Conservation (phyloP, 2,329 filamentous ascomycete species). For the Colletotrichum melonis region DNA sequence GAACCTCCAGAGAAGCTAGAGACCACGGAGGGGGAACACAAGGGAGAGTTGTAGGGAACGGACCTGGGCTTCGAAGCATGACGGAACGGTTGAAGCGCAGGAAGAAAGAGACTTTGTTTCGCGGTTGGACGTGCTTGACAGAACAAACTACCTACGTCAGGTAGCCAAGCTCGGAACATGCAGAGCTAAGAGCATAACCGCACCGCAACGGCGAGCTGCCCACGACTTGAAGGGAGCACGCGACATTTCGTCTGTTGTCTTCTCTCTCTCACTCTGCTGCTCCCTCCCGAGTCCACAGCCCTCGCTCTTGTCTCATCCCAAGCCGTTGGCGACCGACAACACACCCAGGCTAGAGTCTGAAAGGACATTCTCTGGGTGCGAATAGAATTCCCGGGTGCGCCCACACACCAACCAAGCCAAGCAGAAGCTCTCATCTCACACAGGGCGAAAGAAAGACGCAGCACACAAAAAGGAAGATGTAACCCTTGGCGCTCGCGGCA, state of each 20-base stretch:
- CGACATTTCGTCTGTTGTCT: slow-evolving; percentile 20
- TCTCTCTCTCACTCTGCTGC: neutral
- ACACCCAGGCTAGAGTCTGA: neutral
- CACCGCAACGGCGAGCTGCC: slow-evolving; percentile 20
- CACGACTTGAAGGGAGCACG: slow-evolving; percentile 19
- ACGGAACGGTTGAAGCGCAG: neutral
- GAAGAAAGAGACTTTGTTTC: neutral
- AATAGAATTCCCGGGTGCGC: neutral
- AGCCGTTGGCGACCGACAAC: neutral
- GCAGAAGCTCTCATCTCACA: neutral
- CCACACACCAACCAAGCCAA: neutral
- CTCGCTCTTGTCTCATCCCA: neutral
- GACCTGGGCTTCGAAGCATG: slow-evolving; percentile 19
- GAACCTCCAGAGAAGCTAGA: neutral
- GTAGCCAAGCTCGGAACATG: neutral
- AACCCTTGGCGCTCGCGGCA: slow-evolving; percentile 28
- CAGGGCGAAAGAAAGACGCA: neutral
- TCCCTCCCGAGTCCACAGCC: neutral
- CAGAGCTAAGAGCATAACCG: neutral
- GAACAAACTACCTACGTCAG: slow-evolving; percentile 19
- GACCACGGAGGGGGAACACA: too few relatives aligned
- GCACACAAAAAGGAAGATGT: slow-evolving; percentile 4
- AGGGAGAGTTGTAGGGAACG: neutral
- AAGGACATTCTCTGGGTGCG: neutral
- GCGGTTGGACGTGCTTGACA: slow-evolving; percentile 8